These are phyloP conservation scores for Lolium rigidum DNA, from an alignment of 176 grass and related monocot genomes.

Conservation along the genomic window DNA sequence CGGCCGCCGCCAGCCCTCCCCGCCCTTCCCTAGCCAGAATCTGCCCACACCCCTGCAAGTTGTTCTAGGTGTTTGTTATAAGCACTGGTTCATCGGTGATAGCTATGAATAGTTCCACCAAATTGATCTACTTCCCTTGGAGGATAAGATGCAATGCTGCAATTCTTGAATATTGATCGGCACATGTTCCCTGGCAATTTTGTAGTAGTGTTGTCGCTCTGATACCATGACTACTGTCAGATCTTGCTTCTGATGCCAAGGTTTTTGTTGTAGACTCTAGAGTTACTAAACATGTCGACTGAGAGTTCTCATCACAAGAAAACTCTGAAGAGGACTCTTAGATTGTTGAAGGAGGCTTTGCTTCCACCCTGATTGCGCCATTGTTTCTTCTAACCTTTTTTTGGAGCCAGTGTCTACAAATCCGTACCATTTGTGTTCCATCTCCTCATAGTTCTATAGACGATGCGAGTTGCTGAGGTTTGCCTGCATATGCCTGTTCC, in stretches of 20 bases:
- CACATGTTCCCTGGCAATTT: neutral
- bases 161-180: neutral
- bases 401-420: conserved; percentile 29
- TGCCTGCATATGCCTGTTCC: conserved; percentile 46
- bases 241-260: conserved; percentile 45
- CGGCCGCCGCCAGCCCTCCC: too few relatives aligned
- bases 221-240: conserved; percentile 40
- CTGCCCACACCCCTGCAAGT: too few relatives aligned
- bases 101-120: too few relatives aligned
- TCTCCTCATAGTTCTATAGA: conserved; percentile 44
- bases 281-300: conserved; percentile 55
- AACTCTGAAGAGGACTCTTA: conserved; percentile 48
- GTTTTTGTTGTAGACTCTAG: conserved; percentile 29
- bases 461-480: conserved; percentile 23
- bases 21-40: too few relatives aligned
- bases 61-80: too few relatives aligned
- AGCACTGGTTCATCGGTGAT: too few relatives aligned
- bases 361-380: conserved; percentile 53
- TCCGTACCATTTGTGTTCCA: neutral
- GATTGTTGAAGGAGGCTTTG: conserved; percentile 39
- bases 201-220: neutral
- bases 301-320: conserved; percentile 42
- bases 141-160: neutral
- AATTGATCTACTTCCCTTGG: neutral
- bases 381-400: conserved; percentile 69